These are phyloP conservation scores for Botrytis fabae DNA, from an alignment of 2,329 filamentous ascomycete genomes.

Conservation along the genomic window DNA sequence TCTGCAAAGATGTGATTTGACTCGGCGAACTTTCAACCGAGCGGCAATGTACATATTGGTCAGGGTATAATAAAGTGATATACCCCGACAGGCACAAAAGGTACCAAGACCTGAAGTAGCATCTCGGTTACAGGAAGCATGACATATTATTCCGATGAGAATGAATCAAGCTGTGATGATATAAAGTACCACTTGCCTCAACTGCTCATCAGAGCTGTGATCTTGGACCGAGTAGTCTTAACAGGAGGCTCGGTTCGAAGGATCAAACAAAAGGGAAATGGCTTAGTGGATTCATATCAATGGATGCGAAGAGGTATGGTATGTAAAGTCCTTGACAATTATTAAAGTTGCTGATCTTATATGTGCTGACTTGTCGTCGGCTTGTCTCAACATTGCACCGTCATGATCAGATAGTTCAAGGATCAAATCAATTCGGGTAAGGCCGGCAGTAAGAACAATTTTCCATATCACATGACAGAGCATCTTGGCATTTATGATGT, in stretches of 20 bases:
- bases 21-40: constrained; percentile 23
- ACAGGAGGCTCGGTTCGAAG: not conserved
- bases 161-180: not conserved
- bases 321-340: not conserved
- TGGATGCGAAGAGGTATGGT: not conserved
- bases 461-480: not conserved
- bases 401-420: not conserved
- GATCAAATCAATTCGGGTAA: not conserved
- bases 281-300: not conserved
- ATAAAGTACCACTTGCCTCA: not conserved
- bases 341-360: not conserved
- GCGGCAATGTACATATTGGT: not conserved
- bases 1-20: constrained; percentile 6
- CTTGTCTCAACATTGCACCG: not conserved
- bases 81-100: constrained; percentile 1
- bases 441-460: not conserved
- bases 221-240: not conserved
- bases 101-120: not conserved
- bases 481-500: not conserved
- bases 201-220: not conserved
- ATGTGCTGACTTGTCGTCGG: not conserved
- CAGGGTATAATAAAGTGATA: not conserved
- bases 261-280: not conserved
- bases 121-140: not conserved
- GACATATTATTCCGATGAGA: not conserved